These are phyloP conservation scores for Gentiana straminea DNA, from an alignment of 257 asterid species.

Conservation along the genomic window DNA sequence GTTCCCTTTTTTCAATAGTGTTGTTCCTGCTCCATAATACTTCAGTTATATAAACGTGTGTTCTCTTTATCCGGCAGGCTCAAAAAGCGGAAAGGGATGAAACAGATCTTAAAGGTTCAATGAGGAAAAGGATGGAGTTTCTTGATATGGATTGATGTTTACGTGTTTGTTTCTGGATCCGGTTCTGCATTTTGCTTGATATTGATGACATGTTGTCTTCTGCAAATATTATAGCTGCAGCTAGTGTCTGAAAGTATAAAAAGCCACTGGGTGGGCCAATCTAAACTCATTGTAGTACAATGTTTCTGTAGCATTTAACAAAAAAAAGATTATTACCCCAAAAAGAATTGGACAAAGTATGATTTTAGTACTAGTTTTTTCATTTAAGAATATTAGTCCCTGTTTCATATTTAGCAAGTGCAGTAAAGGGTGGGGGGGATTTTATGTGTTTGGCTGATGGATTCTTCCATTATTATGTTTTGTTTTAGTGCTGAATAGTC, in stretches of 20 bases:
- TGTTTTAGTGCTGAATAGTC: no score
- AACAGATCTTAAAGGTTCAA: constrained; percentile 78
- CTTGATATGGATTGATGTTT: constrained; percentile 71
- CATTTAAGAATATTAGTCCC: no score
- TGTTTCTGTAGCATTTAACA: constrained; percentile 19
- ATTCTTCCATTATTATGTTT: no score
- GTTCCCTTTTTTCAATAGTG: background rate
- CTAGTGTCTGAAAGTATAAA: constrained; percentile 8
- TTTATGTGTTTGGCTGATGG: no score
- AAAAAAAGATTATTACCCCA: background rate
- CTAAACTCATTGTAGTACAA: background rate
- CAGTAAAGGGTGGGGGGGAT: no score
- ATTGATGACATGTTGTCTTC: constrained; percentile 14
- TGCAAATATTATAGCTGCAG: constrained; percentile 30
- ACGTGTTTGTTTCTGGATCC: constrained; percentile 7
- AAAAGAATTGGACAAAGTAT: no score
- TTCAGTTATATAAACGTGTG: background rate
- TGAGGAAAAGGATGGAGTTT: constrained; percentile 94
- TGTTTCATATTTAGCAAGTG: no score
- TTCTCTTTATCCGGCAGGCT: constrained; percentile 36
- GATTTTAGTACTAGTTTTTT: no score
- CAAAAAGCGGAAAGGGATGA: constrained; percentile 85
- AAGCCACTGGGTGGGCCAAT: constrained; percentile 10
- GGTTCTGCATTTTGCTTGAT: constrained; percentile 6
- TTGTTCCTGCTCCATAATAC: background rate